phyloP scores from a whole-genome alignment of 2,329 filamentous ascomycete genomes.

The Sordariomycetes sp. region DNA sequence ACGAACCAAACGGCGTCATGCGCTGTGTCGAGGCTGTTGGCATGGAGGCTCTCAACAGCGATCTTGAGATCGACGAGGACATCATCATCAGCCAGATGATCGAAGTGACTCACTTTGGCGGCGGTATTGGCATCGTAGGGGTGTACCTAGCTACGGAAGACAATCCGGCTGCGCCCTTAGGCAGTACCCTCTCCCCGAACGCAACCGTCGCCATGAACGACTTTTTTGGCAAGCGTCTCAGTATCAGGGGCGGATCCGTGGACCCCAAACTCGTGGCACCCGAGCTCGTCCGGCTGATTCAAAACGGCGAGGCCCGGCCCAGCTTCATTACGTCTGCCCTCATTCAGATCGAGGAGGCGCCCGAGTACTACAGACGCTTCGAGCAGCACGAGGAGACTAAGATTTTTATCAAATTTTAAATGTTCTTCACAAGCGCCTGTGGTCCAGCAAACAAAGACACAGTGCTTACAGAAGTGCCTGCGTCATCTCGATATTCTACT shows the following conservation, averaged over 20 bases:
- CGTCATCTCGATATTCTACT: no score
- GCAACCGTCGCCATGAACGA: background rate
- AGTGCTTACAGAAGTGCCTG: no score
- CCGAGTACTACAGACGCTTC: slow-evolving; percentile 14
- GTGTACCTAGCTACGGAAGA: background rate
- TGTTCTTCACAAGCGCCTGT: no score
- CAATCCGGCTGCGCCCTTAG: background rate
- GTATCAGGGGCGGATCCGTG: background rate
- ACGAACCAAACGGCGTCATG: no score
- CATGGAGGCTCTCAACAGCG: background rate
- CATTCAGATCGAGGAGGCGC: slow-evolving; percentile 17
- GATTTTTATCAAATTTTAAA: slow-evolving; percentile 5
- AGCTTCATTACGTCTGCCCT: slow-evolving; percentile 16
- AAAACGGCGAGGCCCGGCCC: slow-evolving; percentile 13
- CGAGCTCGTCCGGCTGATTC: slow-evolving; percentile 14
- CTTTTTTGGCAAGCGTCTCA: background rate
- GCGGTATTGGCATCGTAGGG: background rate
- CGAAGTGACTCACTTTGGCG: background rate
- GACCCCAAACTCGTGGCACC: slow-evolving; percentile 3
- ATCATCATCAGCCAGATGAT: background rate
- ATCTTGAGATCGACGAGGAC: background rate
- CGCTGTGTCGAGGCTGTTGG: background rate
- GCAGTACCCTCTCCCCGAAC: background rate
- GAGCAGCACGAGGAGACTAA: slow-evolving; percentile 13
- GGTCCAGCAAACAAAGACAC: no score